Evolutionary conservation across 2,329 filamentous ascomycete species (phyloP), one percentile per base, ranked within the genome.

Genomic region (Albophoma yamanashiensis): DNA sequence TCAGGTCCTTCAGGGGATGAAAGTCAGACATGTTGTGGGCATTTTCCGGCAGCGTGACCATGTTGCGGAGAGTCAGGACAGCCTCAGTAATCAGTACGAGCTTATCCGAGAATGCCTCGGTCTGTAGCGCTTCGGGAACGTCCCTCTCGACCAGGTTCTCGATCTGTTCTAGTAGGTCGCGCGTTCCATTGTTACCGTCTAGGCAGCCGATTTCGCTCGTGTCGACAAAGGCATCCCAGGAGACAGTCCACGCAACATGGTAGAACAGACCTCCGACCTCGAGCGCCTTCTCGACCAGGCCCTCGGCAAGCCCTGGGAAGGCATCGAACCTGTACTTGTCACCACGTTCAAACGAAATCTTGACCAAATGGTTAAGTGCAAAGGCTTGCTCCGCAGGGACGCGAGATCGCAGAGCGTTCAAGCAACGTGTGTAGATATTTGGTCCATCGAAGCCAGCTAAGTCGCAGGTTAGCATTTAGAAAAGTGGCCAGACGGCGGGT

Each of bases 301-400:
- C 89, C 73, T 97, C 94, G 0, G 91, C 91, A 36, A 99, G 81
- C 12, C 91, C 88, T 1, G 90, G 88, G 66, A 97, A 97, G 6
- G 91, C 89, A 67, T 96, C 92, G 65, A 97, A 97, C 62, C 91
- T 89, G 75, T 96, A 97, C 73, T 96, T 96, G 71, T 97, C 94
- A 55, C 93, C 93, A 52, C 92, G 85, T 73, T 97, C 92, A 69
- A 88, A 94, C 0, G 92, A 97, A 36, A 97, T 97, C 71, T 96
- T 96, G 62, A 97, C 92, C 4, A 97, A 77, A 68, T 97, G 93
- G 67, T 96, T 91, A 14, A 97, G 78, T 0, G 92, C 93, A 74
- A 95, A 97, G n/a, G 91, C 87, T 67, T 97, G 89, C 70, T 99
- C 93, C 15, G 87, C 82, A 4, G 83, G 82, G 34, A 96, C 84